These are phyloP conservation scores for Encephalitozoon cuniculi DNA, from an alignment of 371 early-diverging fungal genomes.

Conservation along the genomic window DNA sequence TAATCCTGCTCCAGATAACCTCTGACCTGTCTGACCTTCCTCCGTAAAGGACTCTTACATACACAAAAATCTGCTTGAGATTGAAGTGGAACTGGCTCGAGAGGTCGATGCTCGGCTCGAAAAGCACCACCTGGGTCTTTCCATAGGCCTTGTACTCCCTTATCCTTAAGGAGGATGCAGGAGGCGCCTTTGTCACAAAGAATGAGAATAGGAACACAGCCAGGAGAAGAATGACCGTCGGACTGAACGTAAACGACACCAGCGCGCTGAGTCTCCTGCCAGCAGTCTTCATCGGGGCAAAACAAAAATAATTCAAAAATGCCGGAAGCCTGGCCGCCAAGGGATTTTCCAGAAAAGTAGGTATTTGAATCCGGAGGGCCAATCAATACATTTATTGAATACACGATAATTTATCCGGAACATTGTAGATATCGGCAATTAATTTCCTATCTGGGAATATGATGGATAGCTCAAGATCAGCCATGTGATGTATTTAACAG, in stretches of 20 bases:
- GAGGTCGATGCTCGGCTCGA: slow-evolving; percentile 47
- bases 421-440: not conserved
- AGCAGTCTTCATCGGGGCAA: slow-evolving; percentile 10
- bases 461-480: not conserved
- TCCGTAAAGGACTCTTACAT: slow-evolving; percentile 16
- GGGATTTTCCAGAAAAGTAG: not conserved
- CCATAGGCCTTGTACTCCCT: not conserved
- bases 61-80: slow-evolving; percentile 51
- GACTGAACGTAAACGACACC: not conserved
- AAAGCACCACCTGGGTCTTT: not conserved
- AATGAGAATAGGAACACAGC: slow-evolving; percentile 20
- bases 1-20: slow-evolving; percentile 49
- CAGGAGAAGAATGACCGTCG: slow-evolving; percentile 13
- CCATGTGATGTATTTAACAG: not conserved
- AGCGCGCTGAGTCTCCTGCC: not conserved
- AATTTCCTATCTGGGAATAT: not conserved
- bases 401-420: not conserved
- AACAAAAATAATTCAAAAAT: slow-evolving; percentile 3
- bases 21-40: not conserved
- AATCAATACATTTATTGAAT: not conserved
- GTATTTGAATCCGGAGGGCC: not conserved
- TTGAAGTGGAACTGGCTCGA: slow-evolving; percentile 41
- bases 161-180: not conserved
- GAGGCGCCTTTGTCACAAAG: not conserved
- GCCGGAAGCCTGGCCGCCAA: not conserved